phyloP scores from a whole-genome alignment of 1,139 yeast genomes.

The Saccharomyces pastorianus region DNA sequence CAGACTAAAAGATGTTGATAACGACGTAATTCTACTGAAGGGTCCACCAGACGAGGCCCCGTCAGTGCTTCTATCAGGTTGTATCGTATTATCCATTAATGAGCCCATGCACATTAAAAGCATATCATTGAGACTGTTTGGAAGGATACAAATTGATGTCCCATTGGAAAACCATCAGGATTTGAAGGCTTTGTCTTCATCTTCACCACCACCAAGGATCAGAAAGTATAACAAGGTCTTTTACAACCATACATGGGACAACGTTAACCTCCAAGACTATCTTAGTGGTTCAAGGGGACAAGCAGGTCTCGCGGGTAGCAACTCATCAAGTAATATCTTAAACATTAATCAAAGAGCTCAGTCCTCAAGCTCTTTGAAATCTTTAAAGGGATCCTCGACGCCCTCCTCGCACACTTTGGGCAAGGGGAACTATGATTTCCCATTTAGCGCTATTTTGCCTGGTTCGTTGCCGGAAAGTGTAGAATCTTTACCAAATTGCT shows the following conservation, averaged over 20 bases:
- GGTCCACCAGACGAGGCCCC: slow-evolving; percentile 69
- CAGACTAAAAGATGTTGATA: slow-evolving; percentile 45
- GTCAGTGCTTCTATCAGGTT: slow-evolving; percentile 64
- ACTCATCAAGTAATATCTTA: neutral
- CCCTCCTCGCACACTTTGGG: slow-evolving; percentile 33
- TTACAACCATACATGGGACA: slow-evolving; percentile 69
- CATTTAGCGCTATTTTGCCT: slow-evolving; percentile 78
- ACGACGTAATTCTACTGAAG: slow-evolving; percentile 66
- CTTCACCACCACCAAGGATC: slow-evolving; percentile 24
- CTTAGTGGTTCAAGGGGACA: neutral
- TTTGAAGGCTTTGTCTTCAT: slow-evolving; percentile 40
- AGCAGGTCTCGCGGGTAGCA: neutral
- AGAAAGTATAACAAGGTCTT: slow-evolving; percentile 50
- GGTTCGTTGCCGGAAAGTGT: slow-evolving; percentile 83
- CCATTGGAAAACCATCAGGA: slow-evolving; percentile 44
- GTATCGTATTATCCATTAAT: slow-evolving; percentile 57
- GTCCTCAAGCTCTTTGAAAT: neutral
- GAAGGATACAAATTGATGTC: slow-evolving; percentile 52
- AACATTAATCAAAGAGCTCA: neutral
- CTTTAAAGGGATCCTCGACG: neutral
- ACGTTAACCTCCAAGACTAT: slow-evolving; percentile 40
- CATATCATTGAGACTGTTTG: slow-evolving; percentile 50
- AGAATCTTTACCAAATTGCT: slow-evolving; percentile 83
- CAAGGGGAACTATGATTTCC: slow-evolving; percentile 83
- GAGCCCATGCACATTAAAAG: slow-evolving; percentile 62